Percentiles rank a stretch among this genome's conserved stretches.
These are phyloP conservation scores for Diddensiella caesifluorescens DNA, from an alignment of 805 yeast species.

Conservation along the genomic window DNA sequence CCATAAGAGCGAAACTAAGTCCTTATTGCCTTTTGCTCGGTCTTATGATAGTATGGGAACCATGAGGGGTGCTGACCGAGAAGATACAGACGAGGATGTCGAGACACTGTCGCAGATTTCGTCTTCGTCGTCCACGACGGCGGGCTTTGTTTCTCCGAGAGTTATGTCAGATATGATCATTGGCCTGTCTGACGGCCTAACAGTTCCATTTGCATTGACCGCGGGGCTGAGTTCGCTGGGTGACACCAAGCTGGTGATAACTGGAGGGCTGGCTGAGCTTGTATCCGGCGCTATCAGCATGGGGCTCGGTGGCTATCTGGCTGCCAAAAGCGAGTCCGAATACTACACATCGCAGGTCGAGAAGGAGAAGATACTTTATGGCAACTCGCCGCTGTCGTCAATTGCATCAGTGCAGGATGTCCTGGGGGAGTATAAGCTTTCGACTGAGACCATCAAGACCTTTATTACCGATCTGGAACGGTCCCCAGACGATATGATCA, in stretches of 20 bases:
- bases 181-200: conserved; percentile 91
- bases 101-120: conserved; percentile 14
- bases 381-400: conserved; percentile 34
- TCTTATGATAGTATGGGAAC: conserved; percentile 21
- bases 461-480: conserved; percentile 76
- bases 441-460: conserved; percentile 65
- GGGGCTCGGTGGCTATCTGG: conserved; percentile 96
- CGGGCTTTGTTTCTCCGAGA: conserved; percentile 51
- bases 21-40: conserved; percentile 28
- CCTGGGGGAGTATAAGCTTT: conserved; percentile 59
- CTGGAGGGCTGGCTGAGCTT: conserved; percentile 97
- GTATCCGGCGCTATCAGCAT: conserved; percentile 95
- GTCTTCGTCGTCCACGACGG: conserved; percentile 13
- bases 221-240: conserved; percentile 94
- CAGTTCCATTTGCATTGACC: conserved; percentile 98
- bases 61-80: conserved; percentile 5
- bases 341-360: conserved; percentile 26
- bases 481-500: conserved; percentile 72
- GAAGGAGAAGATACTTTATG: conserved; percentile 26
- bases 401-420: conserved; percentile 80
- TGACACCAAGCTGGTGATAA: conserved; percentile 80
- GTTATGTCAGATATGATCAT: conserved; percentile 90
- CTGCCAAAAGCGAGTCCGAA: conserved; percentile 76
- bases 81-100: conserved; percentile 14
- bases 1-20: conserved; percentile 19